These are phyloP conservation scores for Brassica nigra DNA, from an alignment of 345 rosid genomes.

Conservation along the genomic window DNA sequence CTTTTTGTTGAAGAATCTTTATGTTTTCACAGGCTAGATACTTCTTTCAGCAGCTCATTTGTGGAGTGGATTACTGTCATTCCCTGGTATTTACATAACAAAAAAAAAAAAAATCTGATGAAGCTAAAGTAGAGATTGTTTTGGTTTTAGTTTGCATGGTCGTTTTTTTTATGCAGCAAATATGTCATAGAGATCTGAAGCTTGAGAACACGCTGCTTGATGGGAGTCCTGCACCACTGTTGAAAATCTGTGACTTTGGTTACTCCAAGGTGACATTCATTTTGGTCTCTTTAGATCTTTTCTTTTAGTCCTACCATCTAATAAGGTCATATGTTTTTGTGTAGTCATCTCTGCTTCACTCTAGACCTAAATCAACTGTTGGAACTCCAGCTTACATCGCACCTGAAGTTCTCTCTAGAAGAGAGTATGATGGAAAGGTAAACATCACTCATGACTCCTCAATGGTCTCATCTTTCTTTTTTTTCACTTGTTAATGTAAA, in stretches of 20 bases:
- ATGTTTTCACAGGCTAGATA: conserved; percentile 67
- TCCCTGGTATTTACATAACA: conserved; percentile 53
- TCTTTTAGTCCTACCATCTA: background rate
- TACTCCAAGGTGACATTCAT: conserved; percentile 71
- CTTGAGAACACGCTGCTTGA: conserved; percentile 88
- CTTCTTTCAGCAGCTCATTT: conserved; percentile 91
- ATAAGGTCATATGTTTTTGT: conserved; percentile 11
- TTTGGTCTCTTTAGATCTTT: background rate
- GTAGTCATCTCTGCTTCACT: conserved; percentile 85
- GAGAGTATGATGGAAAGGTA: conserved; percentile 89
- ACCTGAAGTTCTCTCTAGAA: conserved; percentile 85
- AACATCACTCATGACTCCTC: conserved; percentile 12
- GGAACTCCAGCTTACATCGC: conserved; percentile 97
- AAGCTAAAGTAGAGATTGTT: background rate
- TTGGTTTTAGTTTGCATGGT: conserved; percentile 3
- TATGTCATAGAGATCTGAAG: conserved; percentile 93
- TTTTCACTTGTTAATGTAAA: conserved; percentile 12
- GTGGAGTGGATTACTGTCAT: conserved; percentile 84
- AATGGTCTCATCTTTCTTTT: background rate
- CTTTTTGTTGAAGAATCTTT: background rate
- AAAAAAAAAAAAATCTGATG: background rate
- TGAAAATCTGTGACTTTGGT: conserved; percentile 94
- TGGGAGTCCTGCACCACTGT: conserved; percentile 88
- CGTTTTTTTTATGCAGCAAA: conserved; percentile 58
- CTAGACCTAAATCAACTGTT: conserved; percentile 91